Percentiles rank a stretch among this genome's conserved stretches.
These are phyloP conservation scores for Nemania bipapillata DNA, from an alignment of 2,329 filamentous ascomycete genomes.

Conservation along the genomic window DNA sequence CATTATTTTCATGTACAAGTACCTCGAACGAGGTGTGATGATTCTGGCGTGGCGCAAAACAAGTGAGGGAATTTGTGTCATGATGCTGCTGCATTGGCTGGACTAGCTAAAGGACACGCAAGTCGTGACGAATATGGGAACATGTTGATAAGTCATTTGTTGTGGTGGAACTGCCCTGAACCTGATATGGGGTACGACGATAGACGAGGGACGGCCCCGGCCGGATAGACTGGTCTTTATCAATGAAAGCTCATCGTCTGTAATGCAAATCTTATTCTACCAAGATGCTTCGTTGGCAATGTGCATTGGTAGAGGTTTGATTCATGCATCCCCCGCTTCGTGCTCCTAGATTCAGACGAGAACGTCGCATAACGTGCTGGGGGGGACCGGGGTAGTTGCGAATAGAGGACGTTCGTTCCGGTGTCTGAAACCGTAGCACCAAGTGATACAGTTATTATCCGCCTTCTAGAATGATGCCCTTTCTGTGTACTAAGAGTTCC, in stretches of 20 bases:
- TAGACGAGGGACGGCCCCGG: conserved; percentile 1
- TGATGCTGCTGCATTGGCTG: not conserved
- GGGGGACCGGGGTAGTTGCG: not conserved
- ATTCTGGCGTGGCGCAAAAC: not conserved
- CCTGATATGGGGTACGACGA: not conserved
- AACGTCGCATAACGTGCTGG: not conserved
- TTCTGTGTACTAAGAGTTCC: not conserved
- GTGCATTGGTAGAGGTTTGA: not conserved
- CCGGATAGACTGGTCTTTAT: conserved; percentile 8
- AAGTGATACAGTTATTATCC: not conserved
- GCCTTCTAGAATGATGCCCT: not conserved
- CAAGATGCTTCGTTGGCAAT: not conserved
- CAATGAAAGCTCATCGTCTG: not conserved
- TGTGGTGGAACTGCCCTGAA: not conserved
- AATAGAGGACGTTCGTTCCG: not conserved
- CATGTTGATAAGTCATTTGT: not conserved
- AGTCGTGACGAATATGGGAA: not conserved
- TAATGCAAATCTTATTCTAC: not conserved
- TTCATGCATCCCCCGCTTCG: not conserved
- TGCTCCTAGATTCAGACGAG: not conserved
- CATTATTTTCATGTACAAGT: not conserved
- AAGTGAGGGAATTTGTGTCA: no score
- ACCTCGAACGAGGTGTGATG: not conserved
- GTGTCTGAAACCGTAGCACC: not conserved
- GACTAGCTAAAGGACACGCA: not conserved